Conservation (phyloP, 352 stramenopile species). For the Globisporangium yorkense region DNA sequence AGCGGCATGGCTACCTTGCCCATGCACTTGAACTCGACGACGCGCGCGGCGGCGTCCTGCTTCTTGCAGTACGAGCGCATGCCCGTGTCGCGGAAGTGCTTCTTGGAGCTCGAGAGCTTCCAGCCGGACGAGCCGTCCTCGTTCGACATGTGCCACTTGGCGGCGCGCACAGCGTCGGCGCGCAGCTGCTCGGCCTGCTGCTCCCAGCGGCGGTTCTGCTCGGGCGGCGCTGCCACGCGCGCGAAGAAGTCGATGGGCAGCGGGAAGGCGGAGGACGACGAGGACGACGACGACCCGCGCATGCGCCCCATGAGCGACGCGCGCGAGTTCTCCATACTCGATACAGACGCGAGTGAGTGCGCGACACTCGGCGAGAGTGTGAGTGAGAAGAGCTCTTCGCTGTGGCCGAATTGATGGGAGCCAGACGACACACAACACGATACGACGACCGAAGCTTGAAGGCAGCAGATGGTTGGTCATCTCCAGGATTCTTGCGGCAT, state of each 20-base stretch:
- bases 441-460: too few species aligned
- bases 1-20: slow-evolving; percentile 46
- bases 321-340: slow-evolving; percentile 34
- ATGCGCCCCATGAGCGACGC: slow-evolving; percentile 34
- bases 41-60: slow-evolving; percentile 24
- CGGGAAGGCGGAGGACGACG: slow-evolving; percentile 20
- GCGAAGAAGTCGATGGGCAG: slow-evolving; percentile 44
- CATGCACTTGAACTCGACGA: slow-evolving; percentile 63
- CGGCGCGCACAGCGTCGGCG: slow-evolving; percentile 26
- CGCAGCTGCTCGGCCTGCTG: slow-evolving; percentile 31
- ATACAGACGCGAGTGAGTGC: not conserved
- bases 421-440: too few species aligned
- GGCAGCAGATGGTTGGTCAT: too few species aligned
- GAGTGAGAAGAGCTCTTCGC: not conserved
- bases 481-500: too few species aligned
- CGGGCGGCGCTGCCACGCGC: slow-evolving; percentile 22
- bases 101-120: slow-evolving; percentile 66
- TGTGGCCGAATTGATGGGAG: not conserved
- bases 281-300: slow-evolving; percentile 6
- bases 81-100: slow-evolving; percentile 58
- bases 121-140: slow-evolving; percentile 52
- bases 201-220: slow-evolving; percentile 32
- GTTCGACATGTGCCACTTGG: slow-evolving; percentile 57
- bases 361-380: not conserved
- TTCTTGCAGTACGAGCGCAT: slow-evolving; percentile 52